These are phyloP conservation scores for Suillus variegatus DNA, from an alignment of 768 basidiomycete species.

Conservation along the genomic window DNA sequence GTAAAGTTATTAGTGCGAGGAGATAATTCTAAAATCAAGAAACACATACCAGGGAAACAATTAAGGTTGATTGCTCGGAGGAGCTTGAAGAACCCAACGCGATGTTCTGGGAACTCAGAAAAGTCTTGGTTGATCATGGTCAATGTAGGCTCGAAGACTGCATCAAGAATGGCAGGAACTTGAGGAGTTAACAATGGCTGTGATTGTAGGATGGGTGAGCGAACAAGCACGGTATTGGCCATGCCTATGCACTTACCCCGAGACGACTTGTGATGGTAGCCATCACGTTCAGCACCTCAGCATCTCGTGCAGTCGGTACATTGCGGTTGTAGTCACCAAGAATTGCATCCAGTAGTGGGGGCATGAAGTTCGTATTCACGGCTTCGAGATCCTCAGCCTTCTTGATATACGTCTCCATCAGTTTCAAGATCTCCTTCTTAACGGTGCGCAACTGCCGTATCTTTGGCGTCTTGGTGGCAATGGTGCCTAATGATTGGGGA, in stretches of 20 bases:
- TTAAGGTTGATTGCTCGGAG: constrained; percentile 88
- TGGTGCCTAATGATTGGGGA: constrained; percentile 53
- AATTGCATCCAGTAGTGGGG: constrained; percentile 93
- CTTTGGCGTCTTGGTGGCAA: constrained; percentile 97
- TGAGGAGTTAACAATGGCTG: constrained; percentile 88
- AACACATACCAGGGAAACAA: constrained; percentile 84
- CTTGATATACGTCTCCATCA: constrained; percentile 97
- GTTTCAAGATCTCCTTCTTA: constrained; percentile 96
- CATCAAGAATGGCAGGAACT: constrained; percentile 93
- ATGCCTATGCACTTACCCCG: constrained; percentile 60
- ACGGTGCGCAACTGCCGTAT: constrained; percentile 92
- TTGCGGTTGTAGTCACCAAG: constrained; percentile 97
- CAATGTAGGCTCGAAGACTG: constrained; percentile 95
- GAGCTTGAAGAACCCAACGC: constrained; percentile 95
- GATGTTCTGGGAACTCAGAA: constrained; percentile 97
- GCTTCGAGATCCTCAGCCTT: constrained; percentile 96
- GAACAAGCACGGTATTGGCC: constrained; percentile 3
- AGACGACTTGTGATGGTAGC: constrained; percentile 88
- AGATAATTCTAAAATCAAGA: background rate
- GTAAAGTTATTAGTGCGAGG: constrained; percentile 10
- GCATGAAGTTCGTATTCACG: constrained; percentile 90
- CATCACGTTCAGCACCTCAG: constrained; percentile 97
- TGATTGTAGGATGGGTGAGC: constrained; percentile 9
- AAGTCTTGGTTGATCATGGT: constrained; percentile 99
- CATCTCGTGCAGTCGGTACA: constrained; percentile 90